Evolutionary conservation across 371 early-diverging fungal species (phyloP), one percentile per base, ranked within the genome.

Genomic region (Apophysomyces trapeziformis): DNA sequence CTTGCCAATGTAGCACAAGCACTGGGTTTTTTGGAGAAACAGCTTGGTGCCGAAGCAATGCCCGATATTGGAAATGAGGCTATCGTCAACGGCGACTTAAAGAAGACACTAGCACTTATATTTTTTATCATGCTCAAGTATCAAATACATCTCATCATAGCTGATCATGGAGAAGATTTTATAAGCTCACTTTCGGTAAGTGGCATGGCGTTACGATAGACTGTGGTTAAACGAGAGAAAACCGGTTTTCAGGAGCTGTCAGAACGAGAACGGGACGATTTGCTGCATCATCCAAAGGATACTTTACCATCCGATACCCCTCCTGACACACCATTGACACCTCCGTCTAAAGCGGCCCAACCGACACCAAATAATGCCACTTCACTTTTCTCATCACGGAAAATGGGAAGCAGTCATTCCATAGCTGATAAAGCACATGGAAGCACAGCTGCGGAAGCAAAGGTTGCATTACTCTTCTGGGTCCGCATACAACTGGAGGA

Each of bases 81-180:
- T 64, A 92, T 96, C 46, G 90, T 93, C 21, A 92, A 93, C 71
- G 93, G 94, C 12, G 92, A 95, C 71, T 64, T 89, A 38, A 95
- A 95, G 72, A 82, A 92, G 60, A 94, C 92, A 4, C 68, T 96
- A 7, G 95, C 92, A 6, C 75, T 94, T 18, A 76, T 93, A 12
- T 95, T 89, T 85, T 83, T 88, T 32, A 80, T 96, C 64, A 94
- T 94, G 77, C 75, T 90, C 35, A 81, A 85, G 59, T 91, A 91
- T 66, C 86, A 89, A 38, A 77, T 89, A 47, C 85, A 85, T 50
- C 38, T 64, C 14, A 4, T 50, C 8, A 46, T 66, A 13, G 21
- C 18, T 6, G 54, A 50, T 26, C 54, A 50, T 11, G 54, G 54
- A 5, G 54, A 50, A 50, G 54, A 50, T 21, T 50, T 18, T 50